Evolutionary conservation across 2,329 filamentous ascomycete species (phyloP).

Genomic region (Diaporthe helianthi): DNA sequence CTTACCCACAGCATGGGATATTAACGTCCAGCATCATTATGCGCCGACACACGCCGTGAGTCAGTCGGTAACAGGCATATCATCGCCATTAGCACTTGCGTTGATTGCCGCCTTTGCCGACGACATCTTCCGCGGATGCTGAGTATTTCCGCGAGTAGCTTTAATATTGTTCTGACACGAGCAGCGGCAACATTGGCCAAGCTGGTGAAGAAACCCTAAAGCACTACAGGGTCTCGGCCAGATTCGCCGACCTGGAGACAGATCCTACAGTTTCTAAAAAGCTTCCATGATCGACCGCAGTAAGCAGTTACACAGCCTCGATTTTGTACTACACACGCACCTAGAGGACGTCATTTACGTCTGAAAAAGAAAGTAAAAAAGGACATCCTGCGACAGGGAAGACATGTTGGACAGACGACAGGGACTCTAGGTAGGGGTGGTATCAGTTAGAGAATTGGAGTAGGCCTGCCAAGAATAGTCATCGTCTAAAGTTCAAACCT

Average conservation of each 20-base stretch:
- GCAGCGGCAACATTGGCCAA: neutral
- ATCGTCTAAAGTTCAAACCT: conserved; percentile 6
- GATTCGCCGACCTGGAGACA: neutral
- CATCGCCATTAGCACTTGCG: neutral
- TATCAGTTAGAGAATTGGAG: conserved; percentile 16
- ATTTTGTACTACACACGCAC: neutral
- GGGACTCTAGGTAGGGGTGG: neutral
- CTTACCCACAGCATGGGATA: conserved; percentile 8
- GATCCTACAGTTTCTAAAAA: conserved; percentile 7
- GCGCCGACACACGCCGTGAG: conserved; percentile 10
- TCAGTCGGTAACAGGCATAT: neutral
- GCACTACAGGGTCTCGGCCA: conserved; percentile 5
- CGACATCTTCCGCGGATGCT: neutral
- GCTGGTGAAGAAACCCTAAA: neutral
- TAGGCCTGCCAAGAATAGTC: conserved; percentile 16
- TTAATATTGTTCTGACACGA: neutral
- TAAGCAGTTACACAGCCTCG: conserved; percentile 14
- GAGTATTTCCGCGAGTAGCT: neutral
- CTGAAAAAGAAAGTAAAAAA: conserved; percentile 6
- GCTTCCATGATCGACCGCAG: conserved; percentile 14
- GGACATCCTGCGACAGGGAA: conserved; percentile 3
- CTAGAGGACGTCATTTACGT: neutral
- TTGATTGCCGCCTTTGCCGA: neutral
- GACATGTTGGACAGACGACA: neutral
- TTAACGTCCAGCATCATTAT: neutral